Percentiles rank a stretch among this genome's conserved stretches.
These are phyloP conservation scores for Blastomyces percursus DNA, from an alignment of 2,329 filamentous ascomycete species.

Conservation along the genomic window DNA sequence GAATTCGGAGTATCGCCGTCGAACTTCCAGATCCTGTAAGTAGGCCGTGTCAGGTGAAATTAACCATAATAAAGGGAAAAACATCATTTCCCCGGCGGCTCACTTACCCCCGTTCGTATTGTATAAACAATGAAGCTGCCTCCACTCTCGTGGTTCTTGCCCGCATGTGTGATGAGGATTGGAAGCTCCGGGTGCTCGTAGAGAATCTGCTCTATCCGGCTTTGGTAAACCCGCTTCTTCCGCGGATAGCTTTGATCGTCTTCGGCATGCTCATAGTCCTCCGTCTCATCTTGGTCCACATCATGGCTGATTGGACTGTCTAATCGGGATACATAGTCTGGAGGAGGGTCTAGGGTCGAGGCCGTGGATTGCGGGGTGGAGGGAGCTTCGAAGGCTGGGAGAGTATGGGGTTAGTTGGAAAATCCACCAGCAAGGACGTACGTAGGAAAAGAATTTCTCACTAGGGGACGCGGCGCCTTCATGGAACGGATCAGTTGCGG, in stretches of 20 bases:
- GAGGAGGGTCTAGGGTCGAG: constrained; percentile 56
- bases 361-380: constrained; percentile 58
- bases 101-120: constrained; percentile 76
- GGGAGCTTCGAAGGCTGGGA: constrained; percentile 48
- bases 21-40: constrained; percentile 78
- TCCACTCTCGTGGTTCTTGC: constrained; percentile 86
- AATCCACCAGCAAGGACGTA: neutral
- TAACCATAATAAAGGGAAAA: neutral
- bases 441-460: constrained; percentile 34
- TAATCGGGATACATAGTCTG: constrained; percentile 44
- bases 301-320: constrained; percentile 50
- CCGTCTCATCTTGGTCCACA: constrained; percentile 30
- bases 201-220: constrained; percentile 91
- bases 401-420: constrained; percentile 1
- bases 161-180: constrained; percentile 86
- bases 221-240: constrained; percentile 83
- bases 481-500: constrained; percentile 57
- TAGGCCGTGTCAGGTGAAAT: constrained; percentile 8
- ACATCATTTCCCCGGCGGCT: constrained; percentile 19
- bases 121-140: constrained; percentile 96
- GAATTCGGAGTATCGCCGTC: constrained; percentile 93
- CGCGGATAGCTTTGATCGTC: constrained; percentile 40
- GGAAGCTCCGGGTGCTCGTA: constrained; percentile 87
- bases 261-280: constrained; percentile 40
- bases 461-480: constrained; percentile 39